Percentiles rank a stretch among this genome's conserved stretches.
These are phyloP conservation scores for Pecoramyces ruminantium DNA, from an alignment of 192 early-diverging fungal genomes.

Conservation along the genomic window DNA sequence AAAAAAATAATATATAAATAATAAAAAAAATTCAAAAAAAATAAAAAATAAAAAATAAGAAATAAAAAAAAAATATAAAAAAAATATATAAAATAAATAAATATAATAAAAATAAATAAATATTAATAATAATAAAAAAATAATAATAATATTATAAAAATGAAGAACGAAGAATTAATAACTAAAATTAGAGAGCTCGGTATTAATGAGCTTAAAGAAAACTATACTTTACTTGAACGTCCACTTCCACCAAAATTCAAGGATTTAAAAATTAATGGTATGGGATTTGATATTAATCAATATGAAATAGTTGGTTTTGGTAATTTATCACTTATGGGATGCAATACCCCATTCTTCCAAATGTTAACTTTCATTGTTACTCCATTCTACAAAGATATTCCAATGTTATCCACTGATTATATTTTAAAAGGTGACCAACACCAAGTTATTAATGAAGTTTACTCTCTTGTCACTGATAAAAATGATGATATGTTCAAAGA, in stretches of 20 bases:
- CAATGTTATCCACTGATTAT: not conserved
- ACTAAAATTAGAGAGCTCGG: not conserved
- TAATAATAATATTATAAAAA: too few relatives aligned
- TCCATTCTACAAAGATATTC: not conserved
- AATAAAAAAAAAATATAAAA: too few relatives aligned
- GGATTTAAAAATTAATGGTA: not conserved
- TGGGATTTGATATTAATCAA: not conserved
- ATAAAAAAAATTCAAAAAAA: too few relatives aligned
- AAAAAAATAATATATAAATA: too few relatives aligned
- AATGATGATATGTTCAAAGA: not conserved
- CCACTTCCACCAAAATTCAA: not conserved
- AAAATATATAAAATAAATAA: too few relatives aligned
- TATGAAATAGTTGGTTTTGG: not conserved
- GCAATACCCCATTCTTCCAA: not conserved
- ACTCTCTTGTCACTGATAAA: not conserved
- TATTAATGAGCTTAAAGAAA: not conserved
- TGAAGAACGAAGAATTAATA: not conserved
- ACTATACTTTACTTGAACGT: not conserved
- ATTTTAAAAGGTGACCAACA: not conserved
- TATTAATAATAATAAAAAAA: not conserved
- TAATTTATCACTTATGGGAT: not conserved
- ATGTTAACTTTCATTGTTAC: not conserved
- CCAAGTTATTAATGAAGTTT: not conserved
- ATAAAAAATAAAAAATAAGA: too few relatives aligned
- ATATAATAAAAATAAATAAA: too few relatives aligned